Percentiles rank a stretch among this genome's conserved stretches.
These are phyloP conservation scores for Falciphora oryzae DNA, from an alignment of 2,329 filamentous ascomycete species.

Conservation along the genomic window DNA sequence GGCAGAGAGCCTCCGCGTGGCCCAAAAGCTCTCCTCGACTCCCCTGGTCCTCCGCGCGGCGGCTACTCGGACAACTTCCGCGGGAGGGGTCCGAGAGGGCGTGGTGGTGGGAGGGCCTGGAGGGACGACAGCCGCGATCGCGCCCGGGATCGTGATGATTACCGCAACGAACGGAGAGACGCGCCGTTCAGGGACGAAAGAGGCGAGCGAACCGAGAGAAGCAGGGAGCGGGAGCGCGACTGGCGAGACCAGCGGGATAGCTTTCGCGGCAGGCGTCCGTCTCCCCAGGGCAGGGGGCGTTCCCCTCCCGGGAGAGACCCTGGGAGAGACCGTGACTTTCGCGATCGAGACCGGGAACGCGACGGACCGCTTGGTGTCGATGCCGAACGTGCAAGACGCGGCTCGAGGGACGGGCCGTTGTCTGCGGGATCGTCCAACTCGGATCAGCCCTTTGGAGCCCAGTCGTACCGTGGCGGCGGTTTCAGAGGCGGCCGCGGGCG, in stretches of 20 bases:
- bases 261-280: conserved; percentile 54
- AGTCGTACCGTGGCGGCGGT: conserved; percentile 50
- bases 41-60: conserved; percentile 61
- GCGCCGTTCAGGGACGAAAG: conserved; percentile 51
- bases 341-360: conserved; percentile 15
- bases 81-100: conserved; percentile 44
- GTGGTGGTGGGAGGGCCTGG: conserved; percentile 50
- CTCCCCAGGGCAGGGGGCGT: conserved; percentile 52
- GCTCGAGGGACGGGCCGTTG: conserved; percentile 66
- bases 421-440: conserved; percentile 67
- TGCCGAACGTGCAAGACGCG: conserved; percentile 59
- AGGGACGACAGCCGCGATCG: conserved; percentile 58
- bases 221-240: conserved; percentile 51
- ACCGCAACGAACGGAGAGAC: conserved; percentile 47
- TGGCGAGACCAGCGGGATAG: conserved; percentile 45
- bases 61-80: conserved; percentile 61
- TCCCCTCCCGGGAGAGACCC: conserved; percentile 58
- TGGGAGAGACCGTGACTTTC: conserved; percentile 39
- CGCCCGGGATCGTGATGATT: conserved; percentile 56
- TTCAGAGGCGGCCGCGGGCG: conserved; percentile 46
- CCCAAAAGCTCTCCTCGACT: conserved; percentile 71
- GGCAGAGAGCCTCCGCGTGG: conserved; percentile 72
- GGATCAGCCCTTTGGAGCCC: conserved; percentile 54
- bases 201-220: conserved; percentile 53
- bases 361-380: conserved; percentile 59